Evolutionary conservation across 768 basidiomycete genomes (phyloP), one percentile per base, ranked within the genome.

Genomic region (Serpula lacrymans): DNA sequence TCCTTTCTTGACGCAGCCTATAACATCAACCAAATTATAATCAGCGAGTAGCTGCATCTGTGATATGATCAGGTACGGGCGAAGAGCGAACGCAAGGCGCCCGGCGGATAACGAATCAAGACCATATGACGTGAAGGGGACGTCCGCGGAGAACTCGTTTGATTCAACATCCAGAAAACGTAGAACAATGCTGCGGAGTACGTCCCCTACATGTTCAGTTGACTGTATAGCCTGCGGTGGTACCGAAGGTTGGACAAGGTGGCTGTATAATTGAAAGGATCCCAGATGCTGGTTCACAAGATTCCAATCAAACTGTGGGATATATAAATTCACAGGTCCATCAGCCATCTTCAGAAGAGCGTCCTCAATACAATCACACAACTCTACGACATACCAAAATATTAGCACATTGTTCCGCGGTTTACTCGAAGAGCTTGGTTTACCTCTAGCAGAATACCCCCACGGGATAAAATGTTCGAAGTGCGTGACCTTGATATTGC

Each of bases 251-350:
- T n/a, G n/a, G 2, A 59, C 43, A 12, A 60, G 47, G 38, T 57
- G 52, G 22, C 45, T 44, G 44, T 46, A 55, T 11, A 55, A 13
- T 0, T 39, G 21, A 4, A 53, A 53, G 7, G 41, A 10, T 11
- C 59, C 58, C 13, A 58, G 39, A 30, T 49, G 46, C 22, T 51
- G 43, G n/a, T 57, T 47, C 10, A 63, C 42, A 2, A 39, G 31
- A 6, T 22, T 44, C 63, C 64, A 64, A 26, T 63, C 53, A 14
- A 67, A 43, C 34, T 61, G 56, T 1, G 65, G 65, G 27, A 67
- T 51, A 39, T 67, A 65, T 24, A 47, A 45, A n/a, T 38, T 41
- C 26, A 53, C 41, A 9, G 48, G 44, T 6, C 48, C 50, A 23
- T 50, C 56, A 11, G 41, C 46, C 24, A 67, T 44, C 31, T 51